Evolutionary conservation across 345 rosid species (phyloP).

Genomic region (Aquilaria sinensis): DNA sequence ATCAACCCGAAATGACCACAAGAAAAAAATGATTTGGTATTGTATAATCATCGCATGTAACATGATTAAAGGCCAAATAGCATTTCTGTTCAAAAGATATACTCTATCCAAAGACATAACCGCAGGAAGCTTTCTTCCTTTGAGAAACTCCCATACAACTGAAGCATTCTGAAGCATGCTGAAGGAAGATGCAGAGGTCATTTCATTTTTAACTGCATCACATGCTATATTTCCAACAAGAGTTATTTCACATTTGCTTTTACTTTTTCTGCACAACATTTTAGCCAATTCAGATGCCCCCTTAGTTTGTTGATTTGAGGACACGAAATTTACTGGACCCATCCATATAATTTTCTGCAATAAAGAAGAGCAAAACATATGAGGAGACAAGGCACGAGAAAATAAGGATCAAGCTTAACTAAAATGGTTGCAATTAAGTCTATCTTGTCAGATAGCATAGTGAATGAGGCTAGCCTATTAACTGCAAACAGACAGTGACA

Average conservation of each 20-base stretch:
- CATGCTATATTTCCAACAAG: constrained; percentile 44
- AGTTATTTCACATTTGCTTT: constrained; percentile 33
- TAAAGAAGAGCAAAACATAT: constrained; percentile 8
- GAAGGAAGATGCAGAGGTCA: constrained; percentile 20
- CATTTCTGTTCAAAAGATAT: constrained; percentile 1
- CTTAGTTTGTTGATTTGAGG: constrained; percentile 17
- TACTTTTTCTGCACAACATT: constrained; percentile 28
- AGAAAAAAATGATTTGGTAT: background rate
- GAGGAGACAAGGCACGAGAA: constrained; percentile 4
- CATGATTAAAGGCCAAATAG: no score
- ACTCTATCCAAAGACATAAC: constrained; percentile 62
- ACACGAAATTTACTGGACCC: constrained; percentile 50
- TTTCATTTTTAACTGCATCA: constrained; percentile 25
- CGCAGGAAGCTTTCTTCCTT: constrained; percentile 56
- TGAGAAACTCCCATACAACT: constrained; percentile 59
- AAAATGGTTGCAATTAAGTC: constrained; percentile 1
- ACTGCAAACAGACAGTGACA: no score
- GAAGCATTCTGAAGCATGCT: constrained; percentile 38
- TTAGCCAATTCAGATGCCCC: constrained; percentile 37
- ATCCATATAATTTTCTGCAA: constrained; percentile 55
- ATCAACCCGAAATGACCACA: constrained; percentile 4
- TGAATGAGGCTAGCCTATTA: no score
- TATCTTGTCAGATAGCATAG: background rate
- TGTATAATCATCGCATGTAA: no score
- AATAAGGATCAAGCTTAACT: constrained; percentile 4